phyloP scores from a whole-genome alignment of 2,329 filamentous ascomycete species.

The Coniochaeta ligniaria region DNA sequence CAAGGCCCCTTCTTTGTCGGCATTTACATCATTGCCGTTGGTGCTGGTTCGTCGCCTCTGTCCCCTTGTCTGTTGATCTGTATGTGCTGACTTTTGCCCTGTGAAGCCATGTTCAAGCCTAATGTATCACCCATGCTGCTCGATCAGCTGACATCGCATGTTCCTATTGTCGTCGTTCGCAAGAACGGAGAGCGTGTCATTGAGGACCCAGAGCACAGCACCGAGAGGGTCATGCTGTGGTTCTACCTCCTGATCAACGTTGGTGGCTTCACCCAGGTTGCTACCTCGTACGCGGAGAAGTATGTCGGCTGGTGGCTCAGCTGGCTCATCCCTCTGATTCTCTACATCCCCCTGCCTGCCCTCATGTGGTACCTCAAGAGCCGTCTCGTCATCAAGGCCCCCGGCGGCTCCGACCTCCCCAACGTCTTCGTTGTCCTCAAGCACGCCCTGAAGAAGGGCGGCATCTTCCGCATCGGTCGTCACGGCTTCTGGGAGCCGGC shows the following conservation, averaged over 20 bases:
- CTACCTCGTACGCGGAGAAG: conserved; percentile 45
- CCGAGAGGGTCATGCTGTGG: conserved; percentile 61
- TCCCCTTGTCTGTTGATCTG: not conserved
- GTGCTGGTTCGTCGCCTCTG: conserved; percentile 37
- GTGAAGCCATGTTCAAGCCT: conserved; percentile 49
- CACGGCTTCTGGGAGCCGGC: conserved; percentile 50
- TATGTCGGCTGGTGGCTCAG: conserved; percentile 44
- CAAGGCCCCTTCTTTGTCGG: conserved; percentile 56
- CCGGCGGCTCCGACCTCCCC: conserved; percentile 35
- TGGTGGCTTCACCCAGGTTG: conserved; percentile 43
- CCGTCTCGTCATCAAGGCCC: conserved; percentile 34
- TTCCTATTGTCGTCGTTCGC: conserved; percentile 42
- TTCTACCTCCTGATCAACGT: conserved; percentile 51
- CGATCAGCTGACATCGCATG: conserved; percentile 55
- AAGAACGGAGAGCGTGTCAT: conserved; percentile 56
- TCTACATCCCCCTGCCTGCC: conserved; percentile 33
- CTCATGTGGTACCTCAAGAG: conserved; percentile 34
- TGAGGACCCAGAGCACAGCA: conserved; percentile 58
- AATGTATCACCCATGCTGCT: conserved; percentile 64
- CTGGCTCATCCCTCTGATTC: conserved; percentile 24
- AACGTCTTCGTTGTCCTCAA: conserved; percentile 34
- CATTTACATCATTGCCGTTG: conserved; percentile 44
- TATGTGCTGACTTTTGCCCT: not conserved
- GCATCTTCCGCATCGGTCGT: conserved; percentile 29
- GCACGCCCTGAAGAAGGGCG: conserved; percentile 30